Percentiles rank a stretch among this genome's conserved stretches.
Conservation (phyloP, 2,329 filamentous ascomycete species). For the Nannizziopsis arthrosporioides region DNA sequence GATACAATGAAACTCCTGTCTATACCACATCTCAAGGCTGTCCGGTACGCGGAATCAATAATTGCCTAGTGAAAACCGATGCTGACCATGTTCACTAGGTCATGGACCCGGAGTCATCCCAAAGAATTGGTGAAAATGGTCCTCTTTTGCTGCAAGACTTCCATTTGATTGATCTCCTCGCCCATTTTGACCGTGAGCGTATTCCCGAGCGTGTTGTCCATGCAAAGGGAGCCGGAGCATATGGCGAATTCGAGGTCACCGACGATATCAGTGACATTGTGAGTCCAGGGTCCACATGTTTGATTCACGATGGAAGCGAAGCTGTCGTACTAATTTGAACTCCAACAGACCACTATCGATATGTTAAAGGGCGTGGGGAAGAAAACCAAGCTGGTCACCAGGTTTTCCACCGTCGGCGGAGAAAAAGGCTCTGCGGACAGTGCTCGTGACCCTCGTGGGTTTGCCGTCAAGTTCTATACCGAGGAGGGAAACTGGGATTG, state of each 20-base stretch:
- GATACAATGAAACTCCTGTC: constrained; percentile 47
- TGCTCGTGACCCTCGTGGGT: constrained; percentile 60
- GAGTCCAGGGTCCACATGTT: constrained; percentile 9
- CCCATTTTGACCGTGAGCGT: constrained; percentile 33
- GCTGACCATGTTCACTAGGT: constrained; percentile 23
- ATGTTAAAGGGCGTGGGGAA: constrained; percentile 52
- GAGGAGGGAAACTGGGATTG: constrained; percentile 64
- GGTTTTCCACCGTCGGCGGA: constrained; percentile 66
- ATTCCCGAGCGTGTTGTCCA: constrained; percentile 36
- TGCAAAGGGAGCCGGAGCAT: constrained; percentile 34
- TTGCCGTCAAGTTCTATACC: constrained; percentile 61
- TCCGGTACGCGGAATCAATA: constrained; percentile 26
- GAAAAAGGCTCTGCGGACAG: constrained; percentile 61
- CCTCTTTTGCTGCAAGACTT: constrained; percentile 54
- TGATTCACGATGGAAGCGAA: background rate
- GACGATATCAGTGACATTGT: constrained; percentile 41
- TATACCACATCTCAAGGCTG: constrained; percentile 52
- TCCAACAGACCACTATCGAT: constrained; percentile 30
- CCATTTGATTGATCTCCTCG: constrained; percentile 51
- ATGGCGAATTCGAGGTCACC: constrained; percentile 35
- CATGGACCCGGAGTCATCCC: constrained; percentile 41
- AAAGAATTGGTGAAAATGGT: constrained; percentile 46
- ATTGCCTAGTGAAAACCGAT: background rate
- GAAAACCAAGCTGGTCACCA: constrained; percentile 53
- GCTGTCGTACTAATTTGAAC: constrained; percentile 4